Evolutionary conservation across 2,329 filamentous ascomycete species (phyloP).

Genomic region (Akanthomyces muscarius): DNA sequence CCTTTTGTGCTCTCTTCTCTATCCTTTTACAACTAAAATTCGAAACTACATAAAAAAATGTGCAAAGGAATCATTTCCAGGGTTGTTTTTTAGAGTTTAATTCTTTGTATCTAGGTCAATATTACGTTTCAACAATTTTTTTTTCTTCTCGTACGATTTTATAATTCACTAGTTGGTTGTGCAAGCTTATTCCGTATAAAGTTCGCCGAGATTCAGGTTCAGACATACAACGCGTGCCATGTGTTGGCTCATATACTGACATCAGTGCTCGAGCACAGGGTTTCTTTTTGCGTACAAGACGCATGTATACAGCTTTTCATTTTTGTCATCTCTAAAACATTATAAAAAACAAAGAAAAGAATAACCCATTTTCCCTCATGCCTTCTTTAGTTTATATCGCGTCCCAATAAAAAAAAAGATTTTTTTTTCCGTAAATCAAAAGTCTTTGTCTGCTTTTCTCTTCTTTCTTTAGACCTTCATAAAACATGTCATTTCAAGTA

Average conservation of each 20-base stretch:
- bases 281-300: neutral
- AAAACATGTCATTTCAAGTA: conserved; percentile 21
- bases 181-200: too few relatives aligned
- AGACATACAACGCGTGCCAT: too few relatives aligned
- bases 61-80: neutral
- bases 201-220: too few relatives aligned
- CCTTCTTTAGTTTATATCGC: conserved; percentile 15
- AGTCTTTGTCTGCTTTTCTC: conserved; percentile 19
- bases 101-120: neutral
- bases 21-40: neutral
- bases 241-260: too few relatives aligned
- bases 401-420: conserved; percentile 12
- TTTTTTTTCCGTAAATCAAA: conserved; percentile 5
- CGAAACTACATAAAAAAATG: neutral
- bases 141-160: too few relatives aligned
- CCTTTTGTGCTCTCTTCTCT: neutral
- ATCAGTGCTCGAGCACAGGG: neutral
- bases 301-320: conserved; percentile 16
- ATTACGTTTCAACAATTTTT: neutral
- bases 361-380: conserved; percentile 14
- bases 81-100: neutral
- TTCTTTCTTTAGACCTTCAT: conserved; percentile 19
- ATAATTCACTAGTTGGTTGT: too few relatives aligned
- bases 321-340: conserved; percentile 17
- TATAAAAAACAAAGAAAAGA: conserved; percentile 15